Evolutionary conservation across 108 stramenopile species (phyloP).

Genomic region (Nannochloropsis oceanica): DNA sequence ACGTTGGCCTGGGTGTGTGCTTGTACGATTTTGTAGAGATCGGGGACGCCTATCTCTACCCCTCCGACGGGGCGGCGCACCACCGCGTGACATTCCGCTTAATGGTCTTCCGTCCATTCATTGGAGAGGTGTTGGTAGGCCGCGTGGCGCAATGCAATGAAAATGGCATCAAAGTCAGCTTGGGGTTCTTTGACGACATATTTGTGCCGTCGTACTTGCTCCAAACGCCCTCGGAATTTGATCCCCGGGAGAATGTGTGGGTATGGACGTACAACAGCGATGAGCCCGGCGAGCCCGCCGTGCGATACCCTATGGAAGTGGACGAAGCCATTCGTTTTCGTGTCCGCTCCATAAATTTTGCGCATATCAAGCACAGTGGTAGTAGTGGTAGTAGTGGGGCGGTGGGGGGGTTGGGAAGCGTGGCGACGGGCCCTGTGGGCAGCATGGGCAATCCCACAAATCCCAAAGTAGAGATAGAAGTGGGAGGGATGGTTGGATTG

Average conservation of each 20-base stretch:
- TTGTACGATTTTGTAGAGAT: slow-evolving; percentile 11
- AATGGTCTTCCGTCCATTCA: slow-evolving; percentile 69
- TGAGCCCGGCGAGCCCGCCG: background rate
- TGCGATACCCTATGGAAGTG: slow-evolving; percentile 2
- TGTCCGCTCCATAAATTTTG: slow-evolving; percentile 3
- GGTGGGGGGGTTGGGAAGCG: background rate
- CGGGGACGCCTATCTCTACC: slow-evolving; percentile 14
- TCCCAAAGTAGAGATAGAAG: background rate
- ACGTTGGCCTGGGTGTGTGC: slow-evolving; percentile 3
- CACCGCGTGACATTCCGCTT: slow-evolving; percentile 39
- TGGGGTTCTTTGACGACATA: slow-evolving; percentile 73
- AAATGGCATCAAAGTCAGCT: slow-evolving; percentile 55
- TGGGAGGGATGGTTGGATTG: background rate
- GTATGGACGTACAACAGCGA: background rate
- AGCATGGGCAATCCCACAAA: background rate
- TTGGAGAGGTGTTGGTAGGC: slow-evolving; percentile 66
- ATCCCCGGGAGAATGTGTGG: background rate
- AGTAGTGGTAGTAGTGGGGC: background rate
- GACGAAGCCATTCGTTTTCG: slow-evolving; percentile 4
- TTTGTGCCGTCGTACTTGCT: slow-evolving; percentile 60
- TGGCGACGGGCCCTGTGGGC: background rate
- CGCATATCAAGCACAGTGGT: background rate
- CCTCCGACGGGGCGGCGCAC: background rate
- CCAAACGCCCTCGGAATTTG: background rate
- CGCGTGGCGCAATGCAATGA: slow-evolving; percentile 45